Evolutionary conservation across 2,329 filamentous ascomycete species (phyloP), one percentile per base, ranked within the genome.

Genomic region (Paraphaeosphaeria sporulosa): DNA sequence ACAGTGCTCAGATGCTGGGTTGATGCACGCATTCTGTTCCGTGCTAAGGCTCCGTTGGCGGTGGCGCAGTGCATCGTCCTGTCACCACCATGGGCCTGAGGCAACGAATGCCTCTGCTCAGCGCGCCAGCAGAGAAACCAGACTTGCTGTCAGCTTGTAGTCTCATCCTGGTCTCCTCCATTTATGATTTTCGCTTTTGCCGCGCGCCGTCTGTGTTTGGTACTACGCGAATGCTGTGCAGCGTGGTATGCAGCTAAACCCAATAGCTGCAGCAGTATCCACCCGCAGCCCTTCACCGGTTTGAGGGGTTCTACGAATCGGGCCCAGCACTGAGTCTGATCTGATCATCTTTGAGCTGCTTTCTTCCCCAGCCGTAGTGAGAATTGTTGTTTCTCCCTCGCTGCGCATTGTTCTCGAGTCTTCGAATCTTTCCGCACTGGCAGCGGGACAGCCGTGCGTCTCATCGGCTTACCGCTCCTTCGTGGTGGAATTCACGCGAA

Each of bases 211-310:
- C 64, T 43, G 60, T 72, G 71, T 68, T 70, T 72, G 67, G 72
- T 71, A 69, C 59, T 62, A 72, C 69, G 63, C 66, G 65, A 61
- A 68, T 64, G 68, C 63, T 71, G 69, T 70, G 67, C 70, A 71
- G 57, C 61, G 59, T 46, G 60, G 57, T 61, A 70, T 75, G 68
- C 68, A 67, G 69, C 71, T 75, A 71, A 40, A 62, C 60, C 71
- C 73, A 73, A 72, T 73, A 70, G 69, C 65, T 68, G 69, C 70
- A n/a, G 69, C 70, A n/a, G 69, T 69, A 62, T 64, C 50, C 61
- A 57, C 65, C 64, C 64, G 57, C 44, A 60, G 51, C 43, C 58
- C 65, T 70, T 77, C 66, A 77, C 75, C 75, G 75, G 75, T 76
- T 64, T 55, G 74, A 72, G 73, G 61, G 60, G 66, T 75, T 63